Conservation (phyloP, 2,329 filamentous ascomycete genomes). For the Phialophora chinensis region DNA sequence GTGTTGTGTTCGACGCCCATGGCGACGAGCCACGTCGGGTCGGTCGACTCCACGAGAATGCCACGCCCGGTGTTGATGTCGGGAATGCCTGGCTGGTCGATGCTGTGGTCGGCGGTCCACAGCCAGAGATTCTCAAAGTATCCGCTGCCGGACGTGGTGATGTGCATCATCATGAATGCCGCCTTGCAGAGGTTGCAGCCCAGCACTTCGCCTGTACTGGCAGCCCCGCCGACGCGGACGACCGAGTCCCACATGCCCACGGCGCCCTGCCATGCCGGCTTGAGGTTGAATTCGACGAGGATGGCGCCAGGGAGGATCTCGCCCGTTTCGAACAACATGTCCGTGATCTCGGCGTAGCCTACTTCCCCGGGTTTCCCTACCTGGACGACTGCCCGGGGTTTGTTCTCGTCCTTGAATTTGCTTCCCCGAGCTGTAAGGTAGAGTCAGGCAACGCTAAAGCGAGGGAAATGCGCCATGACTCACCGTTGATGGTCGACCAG, state of each 20-base stretch:
- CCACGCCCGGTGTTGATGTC: slow-evolving; percentile 86
- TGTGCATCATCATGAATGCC: slow-evolving; percentile 68
- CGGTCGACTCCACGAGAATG: slow-evolving; percentile 76
- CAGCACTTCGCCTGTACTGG: slow-evolving; percentile 65
- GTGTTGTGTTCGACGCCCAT: slow-evolving; percentile 55
- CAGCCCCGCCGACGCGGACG: slow-evolving; percentile 84
- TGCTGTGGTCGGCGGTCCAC: slow-evolving; percentile 88
- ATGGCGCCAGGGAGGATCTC: slow-evolving; percentile 61
- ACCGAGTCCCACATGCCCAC: slow-evolving; percentile 92
- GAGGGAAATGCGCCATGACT: neutral
- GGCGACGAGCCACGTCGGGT: slow-evolving; percentile 58
- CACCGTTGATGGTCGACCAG: slow-evolving; percentile 1
- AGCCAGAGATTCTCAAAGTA: slow-evolving; percentile 91
- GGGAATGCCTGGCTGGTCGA: slow-evolving; percentile 75
- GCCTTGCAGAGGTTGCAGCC: slow-evolving; percentile 73
- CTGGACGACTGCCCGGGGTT: slow-evolving; percentile 57
- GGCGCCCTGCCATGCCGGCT: slow-evolving; percentile 67
- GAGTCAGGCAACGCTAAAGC: neutral
- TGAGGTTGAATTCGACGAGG: slow-evolving; percentile 88
- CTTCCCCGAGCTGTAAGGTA: neutral
- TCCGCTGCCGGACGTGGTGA: slow-evolving; percentile 62
- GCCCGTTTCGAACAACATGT: slow-evolving; percentile 59
- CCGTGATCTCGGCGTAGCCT: slow-evolving; percentile 58
- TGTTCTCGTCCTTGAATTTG: slow-evolving; percentile 51
- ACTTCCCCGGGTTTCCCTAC: slow-evolving; percentile 60